These are phyloP conservation scores for Carex pumila DNA, from an alignment of 176 grass and related monocot species.

Conservation along the genomic window DNA sequence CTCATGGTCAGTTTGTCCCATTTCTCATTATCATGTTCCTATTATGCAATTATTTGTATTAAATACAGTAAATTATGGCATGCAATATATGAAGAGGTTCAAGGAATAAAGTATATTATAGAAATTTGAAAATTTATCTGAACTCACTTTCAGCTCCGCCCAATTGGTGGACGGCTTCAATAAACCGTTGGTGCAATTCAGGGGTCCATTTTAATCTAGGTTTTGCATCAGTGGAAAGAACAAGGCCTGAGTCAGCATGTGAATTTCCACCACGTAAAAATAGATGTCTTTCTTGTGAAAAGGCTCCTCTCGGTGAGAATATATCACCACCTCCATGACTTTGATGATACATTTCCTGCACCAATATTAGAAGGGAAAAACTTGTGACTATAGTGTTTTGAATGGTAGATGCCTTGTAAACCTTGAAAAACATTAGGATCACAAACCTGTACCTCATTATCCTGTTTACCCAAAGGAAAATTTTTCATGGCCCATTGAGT, in stretches of 20 bases:
- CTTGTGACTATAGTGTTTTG: constrained; percentile 9
- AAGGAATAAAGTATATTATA: neutral
- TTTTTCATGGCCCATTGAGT: neutral
- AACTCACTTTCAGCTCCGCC: constrained; percentile 97
- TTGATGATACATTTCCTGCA: constrained; percentile 80
- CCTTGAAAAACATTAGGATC: neutral
- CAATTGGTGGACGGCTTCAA: constrained; percentile 93
- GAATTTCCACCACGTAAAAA: constrained; percentile 66
- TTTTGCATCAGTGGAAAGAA: constrained; percentile 96
- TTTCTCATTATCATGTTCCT: neutral
- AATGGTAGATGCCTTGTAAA: neutral
- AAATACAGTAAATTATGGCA: neutral
- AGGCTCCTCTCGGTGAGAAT: constrained; percentile 50
- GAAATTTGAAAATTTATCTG: neutral
- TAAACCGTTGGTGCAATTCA: constrained; percentile 92
- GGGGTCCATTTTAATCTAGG: constrained; percentile 98
- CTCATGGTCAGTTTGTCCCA: neutral
- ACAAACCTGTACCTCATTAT: neutral
- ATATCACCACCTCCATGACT: constrained; percentile 56
- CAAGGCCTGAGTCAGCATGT: constrained; percentile 76
- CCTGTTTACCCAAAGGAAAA: neutral
- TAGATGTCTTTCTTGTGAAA: constrained; percentile 68
- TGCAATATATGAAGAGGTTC: neutral
- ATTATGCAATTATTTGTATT: neutral
- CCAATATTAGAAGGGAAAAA: constrained; percentile 7